A percentile compares a stretch with the other conserved stretches of the same genome.
These are phyloP conservation scores for Tarenaya hassleriana DNA, from an alignment of 345 rosid species.

Conservation along the genomic window DNA sequence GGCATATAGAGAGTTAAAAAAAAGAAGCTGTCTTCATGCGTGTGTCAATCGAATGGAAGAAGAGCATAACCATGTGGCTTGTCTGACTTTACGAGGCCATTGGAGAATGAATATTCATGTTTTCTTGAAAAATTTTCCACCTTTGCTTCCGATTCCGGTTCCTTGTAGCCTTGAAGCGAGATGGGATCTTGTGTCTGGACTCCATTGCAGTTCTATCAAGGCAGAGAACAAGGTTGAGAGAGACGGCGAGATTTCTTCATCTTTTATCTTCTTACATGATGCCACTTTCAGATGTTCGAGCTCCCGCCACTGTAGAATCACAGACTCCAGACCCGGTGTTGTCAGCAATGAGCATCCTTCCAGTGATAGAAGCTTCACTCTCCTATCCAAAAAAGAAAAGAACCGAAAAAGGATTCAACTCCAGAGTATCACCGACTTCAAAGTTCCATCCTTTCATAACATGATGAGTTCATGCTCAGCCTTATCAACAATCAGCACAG, in stretches of 20 bases:
- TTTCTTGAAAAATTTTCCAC: slow-evolving; percentile 69
- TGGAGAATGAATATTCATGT: slow-evolving; percentile 19
- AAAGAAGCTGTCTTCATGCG: too few relatives aligned
- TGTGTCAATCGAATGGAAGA: neutral
- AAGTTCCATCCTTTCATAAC: too few relatives aligned
- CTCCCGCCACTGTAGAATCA: slow-evolving; percentile 64
- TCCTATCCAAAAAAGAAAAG: slow-evolving; percentile 36
- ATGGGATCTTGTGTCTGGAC: slow-evolving; percentile 73
- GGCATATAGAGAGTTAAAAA: too few relatives aligned
- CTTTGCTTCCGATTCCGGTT: slow-evolving; percentile 68
- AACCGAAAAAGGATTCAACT: slow-evolving; percentile 6
- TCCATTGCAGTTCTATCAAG: slow-evolving; percentile 85
- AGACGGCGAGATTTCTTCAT: slow-evolving; percentile 58
- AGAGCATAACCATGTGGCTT: too few relatives aligned
- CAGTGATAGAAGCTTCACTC: slow-evolving; percentile 57
- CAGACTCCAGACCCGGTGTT: slow-evolving; percentile 66
- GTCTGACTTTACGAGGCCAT: too few relatives aligned
- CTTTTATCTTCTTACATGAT: slow-evolving; percentile 74
- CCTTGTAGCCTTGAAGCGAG: slow-evolving; percentile 53
- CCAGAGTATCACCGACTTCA: too few relatives aligned
- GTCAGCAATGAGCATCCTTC: slow-evolving; percentile 83
- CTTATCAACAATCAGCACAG: too few relatives aligned
- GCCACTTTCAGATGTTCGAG: slow-evolving; percentile 57
- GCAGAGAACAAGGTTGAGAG: slow-evolving; percentile 58
- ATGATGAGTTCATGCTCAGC: too few relatives aligned